A percentile compares a stretch with the other conserved stretches of the same genome.
phyloP scores from a whole-genome alignment of 768 basidiomycete species.

The Amanita polypyramis region DNA sequence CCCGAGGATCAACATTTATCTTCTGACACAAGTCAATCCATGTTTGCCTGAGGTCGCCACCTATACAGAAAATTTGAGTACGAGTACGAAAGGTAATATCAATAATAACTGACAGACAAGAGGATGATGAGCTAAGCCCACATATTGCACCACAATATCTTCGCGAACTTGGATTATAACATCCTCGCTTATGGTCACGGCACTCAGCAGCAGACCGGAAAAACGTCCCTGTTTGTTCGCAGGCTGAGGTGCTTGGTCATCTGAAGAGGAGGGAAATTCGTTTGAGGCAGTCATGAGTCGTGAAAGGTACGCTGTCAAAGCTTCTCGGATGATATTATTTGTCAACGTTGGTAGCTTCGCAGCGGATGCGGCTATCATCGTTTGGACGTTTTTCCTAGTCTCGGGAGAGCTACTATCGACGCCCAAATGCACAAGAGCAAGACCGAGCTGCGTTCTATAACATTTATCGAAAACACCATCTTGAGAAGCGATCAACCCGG shows the following conservation, averaged over 20 bases:
- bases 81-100: not conserved
- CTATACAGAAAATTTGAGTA: conserved; percentile 16
- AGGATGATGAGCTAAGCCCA: conserved; percentile 71
- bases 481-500: not conserved
- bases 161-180: conserved; percentile 31
- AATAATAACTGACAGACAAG: conserved; percentile 37
- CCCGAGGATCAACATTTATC: conserved; percentile 55
- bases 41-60: conserved; percentile 40
- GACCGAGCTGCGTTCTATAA: conserved; percentile 50
- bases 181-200: conserved; percentile 34
- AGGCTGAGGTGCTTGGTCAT: conserved; percentile 21
- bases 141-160: conserved; percentile 35
- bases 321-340: conserved; percentile 48
- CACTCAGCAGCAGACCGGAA: conserved; percentile 41
- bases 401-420: conserved; percentile 46
- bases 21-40: conserved; percentile 83
- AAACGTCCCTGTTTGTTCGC: conserved; percentile 44
- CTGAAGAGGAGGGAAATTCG: conserved; percentile 14
- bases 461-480: not conserved
- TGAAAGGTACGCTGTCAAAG: conserved; percentile 36
- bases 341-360: conserved; percentile 34
- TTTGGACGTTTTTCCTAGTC: conserved; percentile 37
- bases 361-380: conserved; percentile 29
- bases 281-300: conserved; percentile 22
- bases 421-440: conserved; percentile 58